phyloP scores from a whole-genome alignment of 1,284 basidiomycete species.

The Ganoderma lucidum region DNA sequence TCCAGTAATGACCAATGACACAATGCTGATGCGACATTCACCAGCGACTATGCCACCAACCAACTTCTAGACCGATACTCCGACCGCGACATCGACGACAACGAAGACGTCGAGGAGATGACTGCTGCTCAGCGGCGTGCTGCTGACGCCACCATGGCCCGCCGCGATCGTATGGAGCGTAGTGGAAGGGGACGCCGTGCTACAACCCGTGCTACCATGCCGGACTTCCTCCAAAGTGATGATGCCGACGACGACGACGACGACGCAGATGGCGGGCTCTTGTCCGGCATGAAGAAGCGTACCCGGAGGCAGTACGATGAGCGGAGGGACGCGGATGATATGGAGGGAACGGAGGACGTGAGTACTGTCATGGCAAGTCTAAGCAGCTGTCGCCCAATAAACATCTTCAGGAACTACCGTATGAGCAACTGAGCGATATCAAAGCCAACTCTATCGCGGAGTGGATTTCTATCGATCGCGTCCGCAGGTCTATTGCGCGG shows the following conservation, averaged over 20 bases:
- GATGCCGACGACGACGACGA: slow-evolving; percentile 45
- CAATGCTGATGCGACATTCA: slow-evolving; percentile 8
- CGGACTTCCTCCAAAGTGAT: slow-evolving; percentile 84
- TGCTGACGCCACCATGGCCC: slow-evolving; percentile 90
- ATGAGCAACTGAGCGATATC: slow-evolving; percentile 97
- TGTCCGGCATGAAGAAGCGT: slow-evolving; percentile 78
- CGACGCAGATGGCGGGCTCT: slow-evolving; percentile 50
- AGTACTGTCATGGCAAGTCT: slow-evolving; percentile 37
- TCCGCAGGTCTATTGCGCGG: slow-evolving; percentile 88
- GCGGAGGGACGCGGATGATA: slow-evolving; percentile 83
- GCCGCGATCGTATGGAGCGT: slow-evolving; percentile 84
- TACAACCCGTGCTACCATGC: slow-evolving; percentile 80
- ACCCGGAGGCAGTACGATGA: slow-evolving; percentile 91
- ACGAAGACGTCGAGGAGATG: slow-evolving; percentile 78
- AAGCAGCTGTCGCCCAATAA: neutral
- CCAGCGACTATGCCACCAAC: slow-evolving; percentile 90
- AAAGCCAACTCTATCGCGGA: slow-evolving; percentile 97
- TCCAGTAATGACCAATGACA: too few relatives aligned
- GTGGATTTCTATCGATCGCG: slow-evolving; percentile 95
- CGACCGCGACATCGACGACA: slow-evolving; percentile 88
- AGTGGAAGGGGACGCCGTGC: slow-evolving; percentile 75
- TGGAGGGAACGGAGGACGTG: slow-evolving; percentile 86
- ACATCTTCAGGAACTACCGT: slow-evolving; percentile 81
- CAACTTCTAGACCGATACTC: slow-evolving; percentile 89
- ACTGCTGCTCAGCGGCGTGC: slow-evolving; percentile 79